phyloP scores from a whole-genome alignment of 2,329 filamentous ascomycete genomes.

The Apiospora hydei region DNA sequence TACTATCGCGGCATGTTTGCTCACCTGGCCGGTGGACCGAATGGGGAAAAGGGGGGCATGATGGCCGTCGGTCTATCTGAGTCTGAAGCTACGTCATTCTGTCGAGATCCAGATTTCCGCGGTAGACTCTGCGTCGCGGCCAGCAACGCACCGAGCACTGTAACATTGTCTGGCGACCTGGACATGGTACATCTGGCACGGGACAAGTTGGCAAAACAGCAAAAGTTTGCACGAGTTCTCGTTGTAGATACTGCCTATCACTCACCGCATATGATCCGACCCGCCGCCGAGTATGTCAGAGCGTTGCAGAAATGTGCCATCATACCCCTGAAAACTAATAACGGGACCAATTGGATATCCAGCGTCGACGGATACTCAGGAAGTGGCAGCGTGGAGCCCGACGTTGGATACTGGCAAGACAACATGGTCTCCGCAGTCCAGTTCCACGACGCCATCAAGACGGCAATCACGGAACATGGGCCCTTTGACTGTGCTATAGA shows the following conservation, averaged over 20 bases:
- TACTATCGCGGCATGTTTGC: constrained; percentile 41
- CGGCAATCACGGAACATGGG: constrained; percentile 32
- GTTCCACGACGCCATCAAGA: constrained; percentile 46
- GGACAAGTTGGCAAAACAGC: constrained; percentile 29
- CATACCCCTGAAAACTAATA: constrained; percentile 31
- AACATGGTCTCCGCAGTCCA: constrained; percentile 51
- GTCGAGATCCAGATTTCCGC: constrained; percentile 31
- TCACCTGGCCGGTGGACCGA: constrained; percentile 32
- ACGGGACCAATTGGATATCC: constrained; percentile 47
- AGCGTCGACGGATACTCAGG: constrained; percentile 44
- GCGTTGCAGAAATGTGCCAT: constrained; percentile 41
- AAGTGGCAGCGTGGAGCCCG: constrained; percentile 32
- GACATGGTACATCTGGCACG: constrained; percentile 34
- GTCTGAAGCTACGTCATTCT: constrained; percentile 37
- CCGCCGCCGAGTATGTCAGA: constrained; percentile 44
- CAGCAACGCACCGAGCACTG: constrained; percentile 37
- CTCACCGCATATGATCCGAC: constrained; percentile 53
- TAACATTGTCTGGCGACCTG: constrained; percentile 41
- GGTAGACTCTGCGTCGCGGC: constrained; percentile 39
- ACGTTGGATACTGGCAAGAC: constrained; percentile 47
- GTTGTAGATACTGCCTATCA: constrained; percentile 57
- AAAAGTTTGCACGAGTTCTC: constrained; percentile 46
- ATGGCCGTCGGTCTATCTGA: constrained; percentile 38
- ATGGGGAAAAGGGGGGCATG: constrained; percentile 40
- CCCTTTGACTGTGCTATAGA: constrained; percentile 40